phyloP scores from a whole-genome alignment of 139 green algal species.

The Chlamydomonas eustigma region DNA sequence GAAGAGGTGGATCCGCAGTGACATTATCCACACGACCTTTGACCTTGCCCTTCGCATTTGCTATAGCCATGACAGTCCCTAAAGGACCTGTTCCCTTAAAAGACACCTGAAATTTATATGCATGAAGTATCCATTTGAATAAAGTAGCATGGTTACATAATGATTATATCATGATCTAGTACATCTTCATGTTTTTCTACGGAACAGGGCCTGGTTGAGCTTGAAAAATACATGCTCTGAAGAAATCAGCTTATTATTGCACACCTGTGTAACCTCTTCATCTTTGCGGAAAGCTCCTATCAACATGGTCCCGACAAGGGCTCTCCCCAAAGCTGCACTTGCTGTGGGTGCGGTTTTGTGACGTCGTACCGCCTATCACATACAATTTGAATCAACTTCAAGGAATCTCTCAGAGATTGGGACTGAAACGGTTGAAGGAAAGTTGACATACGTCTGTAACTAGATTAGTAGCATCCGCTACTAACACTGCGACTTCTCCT shows the following conservation, averaged over 20 bases:
- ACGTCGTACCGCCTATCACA: slow-evolving; percentile 34
- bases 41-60: slow-evolving; percentile 20
- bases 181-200: too few relatives aligned
- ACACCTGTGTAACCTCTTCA: slow-evolving; percentile 57
- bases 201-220: too few relatives aligned
- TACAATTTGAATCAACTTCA: too few relatives aligned
- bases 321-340: slow-evolving; percentile 76
- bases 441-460: slow-evolving; percentile 82
- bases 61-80: slow-evolving; percentile 17
- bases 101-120: slow-evolving; percentile 78
- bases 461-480: slow-evolving; percentile 64
- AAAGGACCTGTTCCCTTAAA: slow-evolving; percentile 80
- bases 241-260: too few relatives aligned
- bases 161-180: too few relatives aligned
- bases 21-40: slow-evolving; percentile 69
- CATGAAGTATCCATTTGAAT: too few relatives aligned
- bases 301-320: slow-evolving; percentile 75
- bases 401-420: too few relatives aligned
- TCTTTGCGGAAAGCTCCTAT: slow-evolving; percentile 78
- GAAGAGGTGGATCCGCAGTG: slow-evolving; percentile 70
- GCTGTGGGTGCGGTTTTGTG: slow-evolving; percentile 79
- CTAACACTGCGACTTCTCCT: slow-evolving; percentile 64
- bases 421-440: too few relatives aligned
- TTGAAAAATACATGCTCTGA: too few relatives aligned
- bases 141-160: too few relatives aligned